These are phyloP conservation scores for Lachnellula hyalina DNA, from an alignment of 2,329 filamentous ascomycete species.

Conservation along the genomic window DNA sequence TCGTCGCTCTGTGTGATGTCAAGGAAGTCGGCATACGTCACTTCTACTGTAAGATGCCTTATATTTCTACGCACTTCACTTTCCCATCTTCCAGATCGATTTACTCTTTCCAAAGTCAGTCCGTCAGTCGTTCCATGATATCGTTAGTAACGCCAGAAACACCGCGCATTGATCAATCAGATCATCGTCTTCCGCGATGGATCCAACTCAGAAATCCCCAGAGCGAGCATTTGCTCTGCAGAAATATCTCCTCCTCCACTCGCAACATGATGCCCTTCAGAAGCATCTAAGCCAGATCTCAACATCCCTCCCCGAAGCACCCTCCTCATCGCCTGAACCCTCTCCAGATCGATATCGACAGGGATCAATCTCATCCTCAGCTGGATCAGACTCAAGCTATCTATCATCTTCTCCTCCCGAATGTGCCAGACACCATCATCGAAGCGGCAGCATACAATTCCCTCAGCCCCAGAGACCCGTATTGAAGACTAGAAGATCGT, in stretches of 20 bases:
- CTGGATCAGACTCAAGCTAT: conserved; percentile 9
- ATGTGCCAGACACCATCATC: conserved; percentile 7
- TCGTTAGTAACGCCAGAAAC: background rate
- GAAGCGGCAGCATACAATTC: conserved; percentile 6
- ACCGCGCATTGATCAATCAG: background rate
- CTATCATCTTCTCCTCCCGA: conserved; percentile 6
- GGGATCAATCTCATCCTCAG: conserved; percentile 19
- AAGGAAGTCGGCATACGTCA: too few relatives aligned
- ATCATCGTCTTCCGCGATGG: conserved; percentile 2
- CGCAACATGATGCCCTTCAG: conserved; percentile 31
- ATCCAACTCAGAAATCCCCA: conserved; percentile 20
- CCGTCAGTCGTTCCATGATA: background rate
- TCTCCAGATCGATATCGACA: conserved; percentile 5
- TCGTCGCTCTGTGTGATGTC: too few relatives aligned
- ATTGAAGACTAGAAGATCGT: conserved; percentile 12
- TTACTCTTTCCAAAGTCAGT: background rate
- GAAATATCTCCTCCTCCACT: conserved; percentile 33
- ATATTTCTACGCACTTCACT: too few relatives aligned
- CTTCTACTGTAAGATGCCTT: too few relatives aligned
- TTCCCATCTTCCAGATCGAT: too few relatives aligned
- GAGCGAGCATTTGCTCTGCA: conserved; percentile 32
- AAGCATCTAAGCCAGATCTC: conserved; percentile 28
- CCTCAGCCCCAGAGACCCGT: conserved; percentile 5
- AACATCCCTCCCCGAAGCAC: conserved; percentile 4
- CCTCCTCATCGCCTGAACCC: conserved; percentile 5